Percentiles rank a stretch among this genome's conserved stretches.
These are phyloP conservation scores for Alternaria viburni DNA, from an alignment of 2,329 filamentous ascomycete genomes.

Conservation along the genomic window DNA sequence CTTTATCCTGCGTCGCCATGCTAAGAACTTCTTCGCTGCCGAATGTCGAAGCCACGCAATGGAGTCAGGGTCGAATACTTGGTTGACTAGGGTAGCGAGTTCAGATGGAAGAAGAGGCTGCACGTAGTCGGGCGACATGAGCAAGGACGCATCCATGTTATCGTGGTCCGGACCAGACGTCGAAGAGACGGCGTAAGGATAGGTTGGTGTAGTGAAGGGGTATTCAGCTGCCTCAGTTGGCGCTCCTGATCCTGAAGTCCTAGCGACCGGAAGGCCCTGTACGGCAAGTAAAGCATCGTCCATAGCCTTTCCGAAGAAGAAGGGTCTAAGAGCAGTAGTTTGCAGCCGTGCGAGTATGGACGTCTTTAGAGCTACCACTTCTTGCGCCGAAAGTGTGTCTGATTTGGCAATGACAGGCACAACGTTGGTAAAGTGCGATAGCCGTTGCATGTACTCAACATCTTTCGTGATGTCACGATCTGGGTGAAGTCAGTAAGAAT, in stretches of 20 bases:
- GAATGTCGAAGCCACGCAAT: constrained; percentile 82
- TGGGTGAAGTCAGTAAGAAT: constrained; percentile 32
- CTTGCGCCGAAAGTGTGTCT: constrained; percentile 68
- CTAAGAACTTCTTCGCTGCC: constrained; percentile 79
- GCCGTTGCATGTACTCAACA: constrained; percentile 71
- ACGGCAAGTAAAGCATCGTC: constrained; percentile 46
- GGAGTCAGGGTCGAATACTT: constrained; percentile 78
- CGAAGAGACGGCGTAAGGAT: constrained; percentile 80
- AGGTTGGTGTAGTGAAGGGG: constrained; percentile 41
- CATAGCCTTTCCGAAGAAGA: constrained; percentile 65
- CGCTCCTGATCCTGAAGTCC: neutral
- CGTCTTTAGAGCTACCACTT: constrained; percentile 66
- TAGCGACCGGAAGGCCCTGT: constrained; percentile 35
- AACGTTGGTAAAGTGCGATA: constrained; percentile 79
- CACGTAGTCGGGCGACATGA: constrained; percentile 92
- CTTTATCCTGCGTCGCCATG: constrained; percentile 64
- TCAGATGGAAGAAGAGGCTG: constrained; percentile 81
- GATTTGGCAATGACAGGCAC: constrained; percentile 81
- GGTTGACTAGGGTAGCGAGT: constrained; percentile 70
- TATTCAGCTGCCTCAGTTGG: constrained; percentile 28
- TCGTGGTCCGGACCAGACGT: constrained; percentile 74
- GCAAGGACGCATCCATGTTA: constrained; percentile 86
- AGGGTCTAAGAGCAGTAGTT: constrained; percentile 66
- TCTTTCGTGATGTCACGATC: constrained; percentile 60
- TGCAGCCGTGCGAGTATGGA: constrained; percentile 64